phyloP scores from a whole-genome alignment of 768 basidiomycete species.

The Lentinula guzmanii region DNA sequence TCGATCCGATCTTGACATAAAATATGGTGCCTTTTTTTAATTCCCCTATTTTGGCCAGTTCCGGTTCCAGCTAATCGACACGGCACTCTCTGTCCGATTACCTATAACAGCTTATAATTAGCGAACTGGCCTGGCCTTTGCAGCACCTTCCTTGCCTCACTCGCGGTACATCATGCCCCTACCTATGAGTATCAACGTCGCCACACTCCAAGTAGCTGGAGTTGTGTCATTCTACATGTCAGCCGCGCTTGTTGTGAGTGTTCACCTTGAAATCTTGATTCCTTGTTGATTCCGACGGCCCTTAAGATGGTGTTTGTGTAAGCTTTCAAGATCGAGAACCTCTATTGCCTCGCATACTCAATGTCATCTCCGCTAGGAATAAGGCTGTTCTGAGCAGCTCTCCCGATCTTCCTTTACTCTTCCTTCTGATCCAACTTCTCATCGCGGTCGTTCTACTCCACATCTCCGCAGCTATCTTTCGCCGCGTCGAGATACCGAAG shows the following conservation, averaged over 20 bases:
- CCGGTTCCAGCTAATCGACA: too few species aligned
- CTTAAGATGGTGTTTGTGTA: constrained; percentile 51
- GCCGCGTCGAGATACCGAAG: constrained; percentile 52
- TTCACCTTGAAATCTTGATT: neutral
- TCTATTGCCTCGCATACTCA: neutral
- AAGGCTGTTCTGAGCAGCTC: constrained; percentile 68
- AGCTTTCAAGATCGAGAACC: constrained; percentile 8
- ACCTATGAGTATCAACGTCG: neutral
- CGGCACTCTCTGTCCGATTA: too few species aligned
- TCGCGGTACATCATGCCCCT: neutral
- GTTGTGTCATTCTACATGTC: constrained; percentile 78
- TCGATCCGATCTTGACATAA: neutral
- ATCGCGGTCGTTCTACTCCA: constrained; percentile 66
- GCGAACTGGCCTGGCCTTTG: neutral
- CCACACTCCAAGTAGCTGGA: constrained; percentile 48
- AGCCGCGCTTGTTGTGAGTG: constrained; percentile 64
- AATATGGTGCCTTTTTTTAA: neutral
- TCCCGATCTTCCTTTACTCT: constrained; percentile 61
- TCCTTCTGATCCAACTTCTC: constrained; percentile 62
- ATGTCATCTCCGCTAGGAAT: constrained; percentile 39
- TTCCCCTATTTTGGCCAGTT: neutral
- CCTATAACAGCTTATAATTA: neutral
- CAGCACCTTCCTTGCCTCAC: neutral
- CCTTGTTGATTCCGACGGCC: neutral
- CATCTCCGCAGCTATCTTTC: constrained; percentile 37